phyloP scores from a whole-genome alignment of 805 yeast genomes.

The Ogataea naganishii region DNA sequence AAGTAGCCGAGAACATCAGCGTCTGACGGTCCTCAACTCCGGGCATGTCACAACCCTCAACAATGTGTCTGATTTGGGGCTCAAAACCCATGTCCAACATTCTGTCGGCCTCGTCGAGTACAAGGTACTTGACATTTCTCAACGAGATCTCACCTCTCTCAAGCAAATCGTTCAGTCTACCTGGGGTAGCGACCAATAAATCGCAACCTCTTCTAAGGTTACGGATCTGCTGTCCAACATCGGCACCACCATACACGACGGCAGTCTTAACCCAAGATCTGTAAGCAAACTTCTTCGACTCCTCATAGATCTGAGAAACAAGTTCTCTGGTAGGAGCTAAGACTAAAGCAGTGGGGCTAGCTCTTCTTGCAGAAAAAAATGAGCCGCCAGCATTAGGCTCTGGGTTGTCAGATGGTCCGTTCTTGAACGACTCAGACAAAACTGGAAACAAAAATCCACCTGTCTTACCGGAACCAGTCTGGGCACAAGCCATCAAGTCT shows the following conservation, averaged over 20 bases:
- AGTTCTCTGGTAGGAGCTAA: conserved; percentile 99
- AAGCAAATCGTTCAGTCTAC: conserved; percentile 92
- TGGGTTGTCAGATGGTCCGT: conserved; percentile 68
- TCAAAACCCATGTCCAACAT: conserved; percentile 99
- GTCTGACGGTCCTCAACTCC: conserved; percentile 87
- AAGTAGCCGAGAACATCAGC: conserved; percentile 96
- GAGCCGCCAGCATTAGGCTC: conserved; percentile 27
- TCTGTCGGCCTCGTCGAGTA: conserved; percentile 98
- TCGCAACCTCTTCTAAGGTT: conserved; percentile 92
- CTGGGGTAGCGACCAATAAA: conserved; percentile 96
- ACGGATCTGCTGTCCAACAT: conserved; percentile 78
- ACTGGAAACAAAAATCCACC: conserved; percentile 99
- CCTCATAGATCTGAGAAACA: conserved; percentile 93
- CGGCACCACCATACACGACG: conserved; percentile 98
- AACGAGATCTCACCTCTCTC: conserved; percentile 93
- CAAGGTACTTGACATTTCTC: conserved; percentile 84
- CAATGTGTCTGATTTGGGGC: conserved; percentile 98
- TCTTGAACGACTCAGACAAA: conserved; percentile 78
- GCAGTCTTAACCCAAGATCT: conserved; percentile 97
- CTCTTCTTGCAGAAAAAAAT: conserved; percentile 59
- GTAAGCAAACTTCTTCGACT: conserved; percentile 90
- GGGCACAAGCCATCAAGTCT: conserved; percentile 91
- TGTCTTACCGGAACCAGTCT: conserved; percentile 99
- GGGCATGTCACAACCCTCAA: conserved; percentile 98
- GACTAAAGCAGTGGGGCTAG: conserved; percentile 88